Conservation (phyloP, 441 rosid species). For the Metrosideros polymorpha region DNA sequence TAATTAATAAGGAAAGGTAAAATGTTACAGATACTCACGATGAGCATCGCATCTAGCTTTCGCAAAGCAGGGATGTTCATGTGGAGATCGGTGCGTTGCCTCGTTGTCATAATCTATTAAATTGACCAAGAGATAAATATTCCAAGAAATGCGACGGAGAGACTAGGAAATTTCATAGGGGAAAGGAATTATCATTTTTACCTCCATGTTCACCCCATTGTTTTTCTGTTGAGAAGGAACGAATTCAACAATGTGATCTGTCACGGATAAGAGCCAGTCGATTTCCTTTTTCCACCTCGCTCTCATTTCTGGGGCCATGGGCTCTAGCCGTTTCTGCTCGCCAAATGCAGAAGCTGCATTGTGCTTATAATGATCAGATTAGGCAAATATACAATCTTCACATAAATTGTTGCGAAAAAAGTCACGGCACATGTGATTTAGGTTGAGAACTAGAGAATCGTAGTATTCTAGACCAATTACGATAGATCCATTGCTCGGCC, state of each 20-base stretch:
- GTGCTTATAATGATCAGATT: neutral
- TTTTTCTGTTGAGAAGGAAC: conserved; percentile 71
- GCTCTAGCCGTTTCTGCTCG: conserved; percentile 70
- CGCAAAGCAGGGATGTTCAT: conserved; percentile 82
- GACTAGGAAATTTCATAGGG: neutral
- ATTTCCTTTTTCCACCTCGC: conserved; percentile 82
- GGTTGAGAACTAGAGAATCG: neutral
- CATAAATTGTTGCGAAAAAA: neutral
- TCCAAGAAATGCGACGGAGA: neutral
- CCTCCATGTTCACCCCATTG: conserved; percentile 86
- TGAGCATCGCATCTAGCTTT: conserved; percentile 74
- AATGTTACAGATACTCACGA: conserved; percentile 36
- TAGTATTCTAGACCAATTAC: neutral
- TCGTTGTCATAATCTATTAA: conserved; percentile 51
- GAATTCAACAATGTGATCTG: conserved; percentile 81
- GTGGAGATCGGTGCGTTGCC: conserved; percentile 70
- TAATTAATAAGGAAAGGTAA: neutral
- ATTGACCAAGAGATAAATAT: neutral
- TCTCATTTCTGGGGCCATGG: conserved; percentile 65
- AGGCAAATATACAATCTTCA: neutral
- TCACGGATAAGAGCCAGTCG: conserved; percentile 79
- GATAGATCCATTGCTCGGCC: neutral
- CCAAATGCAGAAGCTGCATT: conserved; percentile 79
- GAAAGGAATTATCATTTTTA: neutral
- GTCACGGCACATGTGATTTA: neutral